Percentiles rank a stretch among this genome's conserved stretches.
Evolutionary conservation across 768 basidiomycete genomes (phyloP).

Genomic region (Pleurotus eryngii): DNA sequence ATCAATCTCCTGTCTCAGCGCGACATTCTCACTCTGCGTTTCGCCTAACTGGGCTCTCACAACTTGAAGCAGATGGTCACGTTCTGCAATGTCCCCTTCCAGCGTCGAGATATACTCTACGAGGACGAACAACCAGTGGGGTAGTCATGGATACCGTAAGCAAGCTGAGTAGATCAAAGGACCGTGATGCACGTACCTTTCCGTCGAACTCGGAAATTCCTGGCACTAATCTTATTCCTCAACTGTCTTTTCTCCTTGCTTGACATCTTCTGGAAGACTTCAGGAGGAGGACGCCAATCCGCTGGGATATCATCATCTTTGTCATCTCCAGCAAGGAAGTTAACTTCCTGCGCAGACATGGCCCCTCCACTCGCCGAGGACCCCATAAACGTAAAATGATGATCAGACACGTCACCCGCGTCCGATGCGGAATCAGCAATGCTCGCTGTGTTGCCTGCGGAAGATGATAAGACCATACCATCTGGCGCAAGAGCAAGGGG

Average conservation of each 20-base stretch:
- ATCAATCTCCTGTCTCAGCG: constrained; percentile 73
- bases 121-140: too few relatives aligned
- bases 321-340: constrained; percentile 27
- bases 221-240: constrained; percentile 93
- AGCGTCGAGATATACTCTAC: constrained; percentile 89
- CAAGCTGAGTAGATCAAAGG: too few relatives aligned
- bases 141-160: too few relatives aligned
- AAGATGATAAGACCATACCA: too few relatives aligned
- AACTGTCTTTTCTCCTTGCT: constrained; percentile 96
- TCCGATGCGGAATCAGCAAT: not conserved
- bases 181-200: too few relatives aligned
- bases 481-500: not conserved
- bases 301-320: constrained; percentile 59
- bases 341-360: too few relatives aligned
- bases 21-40: constrained; percentile 77
- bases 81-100: constrained; percentile 89
- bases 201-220: constrained; percentile 91
- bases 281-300: constrained; percentile 84
- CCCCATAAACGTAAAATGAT: not conserved
- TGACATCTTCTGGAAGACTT: constrained; percentile 93
- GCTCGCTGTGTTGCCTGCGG: not conserved
- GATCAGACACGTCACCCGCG: not conserved
- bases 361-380: not conserved
- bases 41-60: constrained; percentile 82
- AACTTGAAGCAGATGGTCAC: constrained; percentile 86